Conservation (phyloP, 2,329 filamentous ascomycete species). For the Fusarium azukiicola region DNA sequence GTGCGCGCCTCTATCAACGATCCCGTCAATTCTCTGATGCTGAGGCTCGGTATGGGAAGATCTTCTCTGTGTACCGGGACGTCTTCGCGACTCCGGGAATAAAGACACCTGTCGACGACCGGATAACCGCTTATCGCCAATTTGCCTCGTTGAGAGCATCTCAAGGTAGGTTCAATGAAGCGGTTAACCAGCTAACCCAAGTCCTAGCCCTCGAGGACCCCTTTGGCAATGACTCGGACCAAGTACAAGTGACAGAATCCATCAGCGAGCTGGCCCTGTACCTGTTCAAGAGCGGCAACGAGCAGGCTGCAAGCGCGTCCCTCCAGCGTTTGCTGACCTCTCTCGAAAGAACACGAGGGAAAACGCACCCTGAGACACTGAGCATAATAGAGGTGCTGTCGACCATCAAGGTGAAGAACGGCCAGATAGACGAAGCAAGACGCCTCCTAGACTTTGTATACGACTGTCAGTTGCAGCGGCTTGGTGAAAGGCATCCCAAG, state of each 20-base stretch:
- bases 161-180: not conserved
- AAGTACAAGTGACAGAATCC: not conserved
- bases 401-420: not conserved
- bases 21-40: not conserved
- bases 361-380: not conserved
- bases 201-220: not conserved
- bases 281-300: not conserved
- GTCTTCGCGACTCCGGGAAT: not conserved
- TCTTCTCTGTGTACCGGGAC: not conserved
- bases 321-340: not conserved
- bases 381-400: not conserved
- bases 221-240: not conserved
- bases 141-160: not conserved
- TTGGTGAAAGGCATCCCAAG: not conserved
- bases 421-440: not conserved
- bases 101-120: not conserved
- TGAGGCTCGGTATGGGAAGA: not conserved
- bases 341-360: not conserved
- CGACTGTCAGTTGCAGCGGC: not conserved
- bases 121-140: not conserved
- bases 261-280: slow-evolving; percentile 1
- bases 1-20: not conserved
- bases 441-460: not conserved
- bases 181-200: not conserved
- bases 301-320: not conserved